Conservation (phyloP, 768 basidiomycete genomes). For the Ramaria sp. region DNA sequence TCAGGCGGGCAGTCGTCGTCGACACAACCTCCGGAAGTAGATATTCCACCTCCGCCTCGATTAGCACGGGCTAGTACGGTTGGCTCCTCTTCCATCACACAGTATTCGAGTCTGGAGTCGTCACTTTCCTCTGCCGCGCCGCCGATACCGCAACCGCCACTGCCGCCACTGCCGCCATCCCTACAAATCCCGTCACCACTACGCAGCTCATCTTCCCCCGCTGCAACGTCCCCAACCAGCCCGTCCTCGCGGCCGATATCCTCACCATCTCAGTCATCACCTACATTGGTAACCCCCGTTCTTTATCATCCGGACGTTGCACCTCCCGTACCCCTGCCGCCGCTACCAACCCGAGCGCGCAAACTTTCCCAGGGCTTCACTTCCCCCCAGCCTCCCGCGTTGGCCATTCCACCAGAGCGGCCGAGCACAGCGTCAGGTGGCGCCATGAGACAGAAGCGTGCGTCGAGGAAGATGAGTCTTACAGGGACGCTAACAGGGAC, state of each 20-base stretch:
- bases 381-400: neutral
- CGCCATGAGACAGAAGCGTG: constrained; percentile 22
- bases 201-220: neutral
- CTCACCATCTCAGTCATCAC: neutral
- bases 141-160: neutral
- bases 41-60: neutral
- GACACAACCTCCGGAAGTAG: neutral
- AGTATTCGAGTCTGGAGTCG: neutral
- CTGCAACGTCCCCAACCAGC: neutral
- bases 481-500: constrained; percentile 48
- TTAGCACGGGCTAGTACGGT: neutral
- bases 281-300: neutral
- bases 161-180: neutral
- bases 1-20: neutral
- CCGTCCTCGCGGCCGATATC: neutral
- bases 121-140: neutral
- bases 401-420: constrained; percentile 9
- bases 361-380: neutral
- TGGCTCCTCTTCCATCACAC: neutral
- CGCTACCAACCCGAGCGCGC: neutral
- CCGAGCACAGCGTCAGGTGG: constrained; percentile 15
- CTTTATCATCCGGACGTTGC: neutral
- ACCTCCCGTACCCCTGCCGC: neutral
- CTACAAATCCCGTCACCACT: neutral
- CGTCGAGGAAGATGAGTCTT: constrained; percentile 60